Evolutionary conservation across 1,139 yeast species (phyloP), one percentile per base, ranked within the genome.

Genomic region (Diutina rugosa): DNA sequence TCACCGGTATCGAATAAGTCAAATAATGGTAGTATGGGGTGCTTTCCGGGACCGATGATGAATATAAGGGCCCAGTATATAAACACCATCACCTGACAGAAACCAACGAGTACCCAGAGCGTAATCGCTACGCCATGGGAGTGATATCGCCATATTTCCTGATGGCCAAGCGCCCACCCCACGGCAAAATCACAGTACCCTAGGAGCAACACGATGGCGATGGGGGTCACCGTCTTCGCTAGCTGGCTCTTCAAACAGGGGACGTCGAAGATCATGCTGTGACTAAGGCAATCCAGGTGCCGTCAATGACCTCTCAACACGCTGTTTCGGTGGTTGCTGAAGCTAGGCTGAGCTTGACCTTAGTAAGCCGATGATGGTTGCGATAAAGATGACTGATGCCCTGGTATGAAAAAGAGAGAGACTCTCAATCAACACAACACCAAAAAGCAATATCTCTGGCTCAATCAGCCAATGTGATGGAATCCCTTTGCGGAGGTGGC

Each of bases 161-260:
- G 63, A 61, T 72, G 72, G 1, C 77, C 80, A 48, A 76, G 61
- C 0, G 72, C 62, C 60, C 72, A 76, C 57, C 69, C 67, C 7
- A 67, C 57, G 1, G 69, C 74, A 62, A 65, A 76, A 59, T 71
- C 67, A 4, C 67, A 56, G 59, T 76, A 75, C 1, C 68, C 77
- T 44, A 70, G 56, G 0, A 63, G 63, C 4, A 66, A 57, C 0
- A 70, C 9, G 6, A 59, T 56, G 9, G 57, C 28, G 6, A 58
- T 46, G n/a, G 61, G 61, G n/a, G 56, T 57, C 6, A 18, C n/a
- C 26, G 10, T 38, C 14, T 21, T 12, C n/a, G 49, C 32, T 7
- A 10, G n/a, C 9, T 21, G 44, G 14, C 38, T n/a, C 26, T n/a
- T 29, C 4, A 16, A 16, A 14, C 44, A 44, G 10, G 18, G 66